phyloP scores from a whole-genome alignment of 2,329 filamentous ascomycete genomes.

The Pseudonectria buxi region DNA sequence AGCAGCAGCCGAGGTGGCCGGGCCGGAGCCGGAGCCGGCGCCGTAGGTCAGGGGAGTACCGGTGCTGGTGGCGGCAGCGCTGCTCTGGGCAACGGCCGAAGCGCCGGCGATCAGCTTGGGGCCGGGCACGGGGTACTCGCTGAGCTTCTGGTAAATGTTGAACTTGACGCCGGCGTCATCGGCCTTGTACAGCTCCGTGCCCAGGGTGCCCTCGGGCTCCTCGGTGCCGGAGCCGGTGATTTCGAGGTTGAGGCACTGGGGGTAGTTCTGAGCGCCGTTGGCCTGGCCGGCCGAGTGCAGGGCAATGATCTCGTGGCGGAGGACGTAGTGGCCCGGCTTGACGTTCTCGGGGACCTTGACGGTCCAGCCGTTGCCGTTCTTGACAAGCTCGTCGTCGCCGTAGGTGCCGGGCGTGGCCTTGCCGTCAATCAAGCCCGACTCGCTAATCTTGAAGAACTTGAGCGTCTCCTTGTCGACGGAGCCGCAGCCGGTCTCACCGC shows the following conservation, averaged over 20 bases:
- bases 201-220: constrained; percentile 26
- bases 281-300: constrained; percentile 36
- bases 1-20: constrained; percentile 5
- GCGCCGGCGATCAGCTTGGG: constrained; percentile 20
- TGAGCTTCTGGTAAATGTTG: constrained; percentile 25
- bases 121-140: constrained; percentile 23
- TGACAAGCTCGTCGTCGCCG: constrained; percentile 36
- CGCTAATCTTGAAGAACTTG: constrained; percentile 60
- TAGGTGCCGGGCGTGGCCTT: constrained; percentile 33
- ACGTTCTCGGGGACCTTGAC: constrained; percentile 29
- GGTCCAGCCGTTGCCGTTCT: constrained; percentile 30
- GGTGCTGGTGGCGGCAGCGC: constrained; percentile 11
- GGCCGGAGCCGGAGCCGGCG: constrained; percentile 4
- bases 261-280: constrained; percentile 46
- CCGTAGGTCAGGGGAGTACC: constrained; percentile 10
- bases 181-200: constrained; percentile 24
- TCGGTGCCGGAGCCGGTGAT: constrained; percentile 36
- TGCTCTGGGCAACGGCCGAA: constrained; percentile 12
- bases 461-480: constrained; percentile 47
- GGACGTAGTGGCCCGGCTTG: constrained; percentile 37
- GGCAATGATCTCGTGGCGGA: constrained; percentile 48
- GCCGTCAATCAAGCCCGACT: constrained; percentile 44
- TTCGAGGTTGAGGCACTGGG: constrained; percentile 44
- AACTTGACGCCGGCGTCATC: constrained; percentile 28
- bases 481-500: constrained; percentile 46